Conservation (phyloP, 192 early-diverging fungal genomes). For the Rhizophagus prolifer region DNA sequence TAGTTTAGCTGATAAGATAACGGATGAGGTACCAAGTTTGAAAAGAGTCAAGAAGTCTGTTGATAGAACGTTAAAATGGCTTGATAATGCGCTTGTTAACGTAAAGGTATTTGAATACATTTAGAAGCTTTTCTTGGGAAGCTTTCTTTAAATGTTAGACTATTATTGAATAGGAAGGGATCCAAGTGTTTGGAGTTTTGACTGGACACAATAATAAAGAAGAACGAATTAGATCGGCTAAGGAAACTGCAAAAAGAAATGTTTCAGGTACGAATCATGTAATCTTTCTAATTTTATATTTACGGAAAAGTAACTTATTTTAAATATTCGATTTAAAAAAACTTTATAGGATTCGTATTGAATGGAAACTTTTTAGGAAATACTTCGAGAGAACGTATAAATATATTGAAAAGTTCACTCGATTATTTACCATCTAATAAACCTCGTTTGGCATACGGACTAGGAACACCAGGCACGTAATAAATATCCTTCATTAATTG, state of each 20-base stretch:
- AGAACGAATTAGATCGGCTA: constrained; percentile 49
- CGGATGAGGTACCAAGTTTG: constrained; percentile 37
- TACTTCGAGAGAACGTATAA: constrained; percentile 35
- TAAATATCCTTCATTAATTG: neutral
- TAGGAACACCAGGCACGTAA: constrained; percentile 50
- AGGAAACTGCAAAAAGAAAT: constrained; percentile 43
- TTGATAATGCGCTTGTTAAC: constrained; percentile 41
- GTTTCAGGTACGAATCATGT: constrained; percentile 36
- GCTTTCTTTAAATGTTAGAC: neutral
- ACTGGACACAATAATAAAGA: constrained; percentile 45
- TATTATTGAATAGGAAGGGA: constrained; percentile 20
- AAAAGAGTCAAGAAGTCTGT: constrained; percentile 50
- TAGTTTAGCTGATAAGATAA: constrained; percentile 43
- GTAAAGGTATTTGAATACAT: constrained; percentile 31
- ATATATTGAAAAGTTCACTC: constrained; percentile 47
- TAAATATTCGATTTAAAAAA: neutral
- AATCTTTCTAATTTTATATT: neutral
- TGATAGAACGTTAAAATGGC: constrained; percentile 50
- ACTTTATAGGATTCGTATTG: constrained; percentile 48
- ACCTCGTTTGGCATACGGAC: constrained; percentile 55
- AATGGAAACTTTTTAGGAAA: constrained; percentile 41
- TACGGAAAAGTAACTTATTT: neutral
- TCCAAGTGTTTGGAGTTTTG: constrained; percentile 52
- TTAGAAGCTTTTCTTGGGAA: neutral
- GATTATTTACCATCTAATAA: constrained; percentile 51